phyloP scores from a whole-genome alignment of 495 filamentous ascomycete genomes.

The Hypoxylon fragiforme region DNA sequence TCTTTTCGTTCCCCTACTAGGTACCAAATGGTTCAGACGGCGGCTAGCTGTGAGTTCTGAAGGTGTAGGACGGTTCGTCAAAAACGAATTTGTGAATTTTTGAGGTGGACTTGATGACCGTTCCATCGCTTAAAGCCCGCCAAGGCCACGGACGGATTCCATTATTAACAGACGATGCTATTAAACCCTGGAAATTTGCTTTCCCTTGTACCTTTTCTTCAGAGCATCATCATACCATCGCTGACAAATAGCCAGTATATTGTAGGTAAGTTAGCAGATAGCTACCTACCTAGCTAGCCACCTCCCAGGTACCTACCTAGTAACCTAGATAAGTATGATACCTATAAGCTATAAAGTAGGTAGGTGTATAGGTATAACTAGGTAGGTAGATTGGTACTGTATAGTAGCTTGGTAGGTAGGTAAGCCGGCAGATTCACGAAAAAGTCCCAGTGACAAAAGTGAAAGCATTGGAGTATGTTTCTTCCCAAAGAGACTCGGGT shows the following conservation, averaged over 20 bases:
- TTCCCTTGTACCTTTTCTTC: conserved; percentile 6
- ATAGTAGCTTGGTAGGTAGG: not conserved
- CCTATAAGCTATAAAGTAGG: too few species aligned
- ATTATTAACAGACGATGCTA: conserved; percentile 20
- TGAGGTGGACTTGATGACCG: conserved; percentile 18
- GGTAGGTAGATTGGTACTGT: conserved; percentile 1
- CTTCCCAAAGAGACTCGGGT: conserved; percentile 1
- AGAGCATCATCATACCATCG: conserved; percentile 18
- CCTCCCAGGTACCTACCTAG: not conserved
- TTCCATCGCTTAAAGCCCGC: conserved; percentile 26
- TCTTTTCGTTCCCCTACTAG: too few species aligned
- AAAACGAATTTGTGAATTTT: not conserved
- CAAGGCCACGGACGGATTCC: conserved; percentile 31
- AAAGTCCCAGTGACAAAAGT: too few species aligned
- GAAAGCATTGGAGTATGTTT: conserved; percentile 17
- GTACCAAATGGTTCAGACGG: conserved; percentile 1
- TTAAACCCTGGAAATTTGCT: conserved; percentile 32
- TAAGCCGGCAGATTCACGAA: conserved; percentile 14
- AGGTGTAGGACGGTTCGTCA: conserved; percentile 8
- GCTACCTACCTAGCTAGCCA: too few species aligned
- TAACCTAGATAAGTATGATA: not conserved
- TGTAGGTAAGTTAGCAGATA: conserved; percentile 1
- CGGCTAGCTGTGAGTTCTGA: too few species aligned
- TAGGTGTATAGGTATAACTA: too few species aligned
- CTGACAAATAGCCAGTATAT: too few species aligned